Evolutionary conservation across 805 yeast genomes (phyloP).

Genomic region (Nakazawaea wickerhamii): DNA sequence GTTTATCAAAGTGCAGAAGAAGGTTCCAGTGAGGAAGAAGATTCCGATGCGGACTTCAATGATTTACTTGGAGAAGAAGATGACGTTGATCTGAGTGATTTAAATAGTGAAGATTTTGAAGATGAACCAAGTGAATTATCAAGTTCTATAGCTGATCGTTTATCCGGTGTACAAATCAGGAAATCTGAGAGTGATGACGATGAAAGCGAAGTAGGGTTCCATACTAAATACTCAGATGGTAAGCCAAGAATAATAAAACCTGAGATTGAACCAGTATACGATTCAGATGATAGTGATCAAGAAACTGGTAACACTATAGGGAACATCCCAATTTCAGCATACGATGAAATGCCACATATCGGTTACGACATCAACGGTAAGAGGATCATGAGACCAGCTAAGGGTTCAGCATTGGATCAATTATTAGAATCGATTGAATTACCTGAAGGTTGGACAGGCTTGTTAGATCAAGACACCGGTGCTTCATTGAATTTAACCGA

Average conservation of each 20-base stretch:
- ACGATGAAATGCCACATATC: slow-evolving; percentile 95
- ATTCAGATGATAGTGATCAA: slow-evolving; percentile 87
- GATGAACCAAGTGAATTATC: slow-evolving; percentile 52
- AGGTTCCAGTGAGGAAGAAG: slow-evolving; percentile 30
- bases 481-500: slow-evolving; percentile 70
- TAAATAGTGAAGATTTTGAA: slow-evolving; percentile 40
- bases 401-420: slow-evolving; percentile 90
- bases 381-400: slow-evolving; percentile 98
- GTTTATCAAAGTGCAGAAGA: slow-evolving; percentile 12
- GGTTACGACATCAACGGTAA: slow-evolving; percentile 97
- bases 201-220: slow-evolving; percentile 28
- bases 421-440: slow-evolving; percentile 85
- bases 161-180: slow-evolving; percentile 49
- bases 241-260: slow-evolving; percentile 72
- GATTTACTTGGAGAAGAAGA: slow-evolving; percentile 48
- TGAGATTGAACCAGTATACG: slow-evolving; percentile 92
- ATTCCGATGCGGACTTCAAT: slow-evolving; percentile 61
- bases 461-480: slow-evolving; percentile 87
- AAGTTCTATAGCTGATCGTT: slow-evolving; percentile 44
- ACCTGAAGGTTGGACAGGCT: slow-evolving; percentile 99
- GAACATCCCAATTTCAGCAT: slow-evolving; percentile 85
- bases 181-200: slow-evolving; percentile 27
- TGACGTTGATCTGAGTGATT: slow-evolving; percentile 29
- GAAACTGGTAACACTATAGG: slow-evolving; percentile 83
- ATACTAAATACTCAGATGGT: slow-evolving; percentile 70